Percentiles rank a stretch among this genome's conserved stretches.
Conservation (phyloP, 257 asterid genomes). For the Salvia miltiorrhiza region DNA sequence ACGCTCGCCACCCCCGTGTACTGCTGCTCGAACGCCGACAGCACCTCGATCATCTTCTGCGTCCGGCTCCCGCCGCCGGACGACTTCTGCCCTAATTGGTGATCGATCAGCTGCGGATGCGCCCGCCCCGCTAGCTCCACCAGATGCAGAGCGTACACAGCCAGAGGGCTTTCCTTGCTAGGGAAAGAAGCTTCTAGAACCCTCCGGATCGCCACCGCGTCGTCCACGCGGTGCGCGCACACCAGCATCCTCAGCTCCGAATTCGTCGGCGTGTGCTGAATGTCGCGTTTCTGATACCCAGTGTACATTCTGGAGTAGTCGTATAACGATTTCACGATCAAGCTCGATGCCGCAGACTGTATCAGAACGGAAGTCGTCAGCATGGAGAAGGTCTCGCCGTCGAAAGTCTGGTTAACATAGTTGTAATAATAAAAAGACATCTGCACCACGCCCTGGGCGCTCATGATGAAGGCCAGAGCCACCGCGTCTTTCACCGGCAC, state of each 20-base stretch:
- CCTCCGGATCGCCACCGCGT: conserved; percentile 42
- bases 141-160: conserved; percentile 55
- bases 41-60: conserved; percentile 49
- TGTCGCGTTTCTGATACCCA: conserved; percentile 69
- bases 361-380: conserved; percentile 45
- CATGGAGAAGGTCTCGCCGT: conserved; percentile 68
- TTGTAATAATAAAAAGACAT: conserved; percentile 58
- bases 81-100: conserved; percentile 65
- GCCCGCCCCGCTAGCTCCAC: conserved; percentile 72
- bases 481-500: conserved; percentile 72
- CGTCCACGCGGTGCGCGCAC: conserved; percentile 56
- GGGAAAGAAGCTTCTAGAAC: conserved; percentile 54
- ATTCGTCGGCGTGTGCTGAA: conserved; percentile 44
- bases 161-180: conserved; percentile 48
- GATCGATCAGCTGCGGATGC: conserved; percentile 62
- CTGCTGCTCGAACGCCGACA: conserved; percentile 40
- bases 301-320: conserved; percentile 54
- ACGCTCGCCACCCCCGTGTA: conserved; percentile 28
- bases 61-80: conserved; percentile 44
- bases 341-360: conserved; percentile 34
- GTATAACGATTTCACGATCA: conserved; percentile 40
- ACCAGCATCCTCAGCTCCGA: conserved; percentile 58
- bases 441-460: conserved; percentile 79
- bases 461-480: conserved; percentile 68
- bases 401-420: conserved; percentile 57